Base-by-base conservation (phyloP, 257 asterid genomes). In the Mitragyna speciosa region DNA sequence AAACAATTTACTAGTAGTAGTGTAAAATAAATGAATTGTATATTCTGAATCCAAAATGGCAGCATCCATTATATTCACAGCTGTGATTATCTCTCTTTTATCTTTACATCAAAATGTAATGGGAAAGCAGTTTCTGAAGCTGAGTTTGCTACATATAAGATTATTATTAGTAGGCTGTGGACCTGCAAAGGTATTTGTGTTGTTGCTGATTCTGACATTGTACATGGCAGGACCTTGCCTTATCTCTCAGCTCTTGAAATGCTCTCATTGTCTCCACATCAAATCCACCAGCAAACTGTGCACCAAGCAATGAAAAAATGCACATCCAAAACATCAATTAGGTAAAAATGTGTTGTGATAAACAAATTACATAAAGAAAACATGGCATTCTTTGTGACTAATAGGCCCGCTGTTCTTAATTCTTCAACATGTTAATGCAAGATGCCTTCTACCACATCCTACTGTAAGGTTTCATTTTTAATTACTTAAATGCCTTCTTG, bases 201-300 rank as follows among this genome's bases (percentile, higher is more conserved):
- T 88, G 90, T 19, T 92, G 92, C 82, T 87, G 92, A 78, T 86
- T 88, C 82, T 93, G 96, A 80, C 88, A 88, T 43, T 91, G 94
- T 84, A 81, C 78, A 77, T 87, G 87, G 87, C 94, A 92, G 1
- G 88, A 88, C 73, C 92, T 92, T 17, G 95, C 95, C 81, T 93
- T 93, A 70, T 93, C 96, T 76, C 97, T 89, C 84, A 94, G 88
- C 63, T 94, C 99, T 77, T 96, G 96, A 85, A 96, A 96, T 36
- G 92, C 97, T 78, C 82, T 91, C 99, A 96, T 96, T 20, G 99
- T 96, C 84, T 94, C 99, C 87, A 84, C 95, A 51, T 96, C 98
- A 70, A 94, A 96, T 12, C 99, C 99, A 1, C 98, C 97, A 2
- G 99, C 99, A 88, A 96, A 96, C 99, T 96, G 88, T 30, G 4